Base-by-base conservation (phyloP, 2,329 filamentous ascomycete genomes). In the Thielaviopsis cerberus region DNA sequence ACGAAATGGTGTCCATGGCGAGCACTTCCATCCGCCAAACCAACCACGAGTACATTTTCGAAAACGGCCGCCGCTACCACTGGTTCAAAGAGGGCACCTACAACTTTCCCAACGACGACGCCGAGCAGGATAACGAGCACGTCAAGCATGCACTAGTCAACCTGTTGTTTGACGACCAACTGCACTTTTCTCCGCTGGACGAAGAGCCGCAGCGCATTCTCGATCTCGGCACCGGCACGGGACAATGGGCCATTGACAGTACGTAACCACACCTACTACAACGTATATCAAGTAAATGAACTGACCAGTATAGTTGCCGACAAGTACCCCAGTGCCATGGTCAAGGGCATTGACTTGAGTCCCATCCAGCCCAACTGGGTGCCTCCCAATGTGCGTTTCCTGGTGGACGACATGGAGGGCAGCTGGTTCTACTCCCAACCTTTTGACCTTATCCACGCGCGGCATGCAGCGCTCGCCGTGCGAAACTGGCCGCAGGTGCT, bases 401-500 rank as follows among this genome's bases (percentile, higher is more conserved):
- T 78, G 64, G 71, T 81, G 11, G 79, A 82, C 59, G 79, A 82
- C 61, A 71, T 76, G 25, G 78, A 82, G 65, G 73, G 72, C 58
- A 71, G 72, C 4, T 82, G 79, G 79, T 65, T 79, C 17, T 73
- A 79, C 61, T 64, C 66, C 3, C 73, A 79, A 60, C 72, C 76
- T 55, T 82, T 81, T 57, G 79, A 83, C 65, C 81, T 80, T 60
- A 74, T 83, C 34, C 79, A 82, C 64, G 74, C 76, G n/a, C 72
- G 80, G 2, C 74, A 78, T 58, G 76, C 77, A 1, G 74, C 77
- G 15, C 73, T 76, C 70, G 76, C 74, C 1, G 76, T 82, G 59
- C 75, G 72, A 54, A 72, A 81, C 63, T 82, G 78, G 78, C 71
- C 71, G 1, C 69, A 64, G 15, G 65, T 81, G 0, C 71, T 80